Base-by-base conservation (phyloP, 1,284 basidiomycete genomes). In the Ustilago trichophora region DNA sequence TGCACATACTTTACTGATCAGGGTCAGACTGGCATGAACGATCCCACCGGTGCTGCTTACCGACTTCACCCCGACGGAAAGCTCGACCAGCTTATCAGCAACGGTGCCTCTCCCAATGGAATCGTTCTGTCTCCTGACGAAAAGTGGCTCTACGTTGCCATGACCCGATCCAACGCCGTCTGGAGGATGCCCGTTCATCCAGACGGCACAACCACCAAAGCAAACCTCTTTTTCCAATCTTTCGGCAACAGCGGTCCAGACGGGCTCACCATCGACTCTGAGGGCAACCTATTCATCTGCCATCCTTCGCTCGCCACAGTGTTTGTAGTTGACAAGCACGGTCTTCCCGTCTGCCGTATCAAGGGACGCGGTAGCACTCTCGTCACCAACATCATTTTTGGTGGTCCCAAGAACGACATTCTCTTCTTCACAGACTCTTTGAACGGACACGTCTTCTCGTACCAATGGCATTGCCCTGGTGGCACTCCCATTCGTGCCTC, bases 171-270 rank as follows among this genome's bases (percentile, higher is more conserved):
- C 27, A 43, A 43, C 27, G 4, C 41, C 9, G 41, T 43, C 29
- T 43, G 41, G 41, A 43, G 41, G 9, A 43, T 43, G 41, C 41
- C 41, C 5, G 29, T 43, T 21, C 41, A 43, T 29, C 27, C 41
- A 13, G 41, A 43, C n/a, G 41, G 41, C 19, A 43, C 41, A n/a
- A 43, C 41, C 29, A 43, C 41, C 16, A 43, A 43, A 19, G 41
- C 41, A n/a, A 43, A 43, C 15, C 41, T 43, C 29, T 43, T 43
- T 22, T 43, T 43, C 41, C 41, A 43, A 29, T 43, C 41, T n/a
- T 43, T 43, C 15, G 41, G 41, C 41, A 43, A 43, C 27, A 43
- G 41, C 41, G 41, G 41, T 33, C 41, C 41, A 13, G 41, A 43
- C 9, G 41, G 41, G 22, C 29, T 43, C 19, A 43, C 41, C 18